phyloP scores from a whole-genome alignment of 108 stramenopile genomes.

The Skeletonema tropicum region DNA sequence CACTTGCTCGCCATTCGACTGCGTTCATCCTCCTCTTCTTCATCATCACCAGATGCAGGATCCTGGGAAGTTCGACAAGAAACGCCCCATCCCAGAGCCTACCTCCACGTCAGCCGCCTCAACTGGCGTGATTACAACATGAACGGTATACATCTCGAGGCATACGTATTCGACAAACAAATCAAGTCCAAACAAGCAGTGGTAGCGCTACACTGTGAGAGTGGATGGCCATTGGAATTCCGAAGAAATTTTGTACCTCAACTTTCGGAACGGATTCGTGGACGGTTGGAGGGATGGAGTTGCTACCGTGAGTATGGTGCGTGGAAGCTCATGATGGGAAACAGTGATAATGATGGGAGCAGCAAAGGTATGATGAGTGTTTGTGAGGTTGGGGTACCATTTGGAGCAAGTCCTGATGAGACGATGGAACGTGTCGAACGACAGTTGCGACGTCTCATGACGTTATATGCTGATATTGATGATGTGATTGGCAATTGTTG shows the following conservation, averaged over 20 bases:
- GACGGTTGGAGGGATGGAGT: neutral
- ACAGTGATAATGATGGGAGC: neutral
- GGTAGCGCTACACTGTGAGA: neutral
- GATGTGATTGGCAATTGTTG: neutral
- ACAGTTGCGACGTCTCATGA: neutral
- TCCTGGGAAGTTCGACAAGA: neutral
- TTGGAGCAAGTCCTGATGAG: slow-evolving; percentile 4
- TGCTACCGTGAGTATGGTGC: neutral
- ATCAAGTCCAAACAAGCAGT: neutral
- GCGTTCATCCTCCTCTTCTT: neutral
- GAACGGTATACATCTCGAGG: neutral
- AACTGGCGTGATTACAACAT: neutral
- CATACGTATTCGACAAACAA: neutral
- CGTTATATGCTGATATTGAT: neutral
- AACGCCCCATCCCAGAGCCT: neutral
- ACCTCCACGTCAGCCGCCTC: neutral
- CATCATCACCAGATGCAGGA: neutral
- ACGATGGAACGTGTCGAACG: neutral
- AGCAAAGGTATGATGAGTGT: neutral
- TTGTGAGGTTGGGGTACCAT: slow-evolving; percentile 7
- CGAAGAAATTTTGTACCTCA: neutral
- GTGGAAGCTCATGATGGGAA: neutral
- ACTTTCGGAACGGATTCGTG: neutral
- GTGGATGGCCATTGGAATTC: neutral
- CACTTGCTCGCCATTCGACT: neutral